Evolutionary conservation across 75 land plant species (phyloP).

Genomic region (Selaginella moellendorffii): DNA sequence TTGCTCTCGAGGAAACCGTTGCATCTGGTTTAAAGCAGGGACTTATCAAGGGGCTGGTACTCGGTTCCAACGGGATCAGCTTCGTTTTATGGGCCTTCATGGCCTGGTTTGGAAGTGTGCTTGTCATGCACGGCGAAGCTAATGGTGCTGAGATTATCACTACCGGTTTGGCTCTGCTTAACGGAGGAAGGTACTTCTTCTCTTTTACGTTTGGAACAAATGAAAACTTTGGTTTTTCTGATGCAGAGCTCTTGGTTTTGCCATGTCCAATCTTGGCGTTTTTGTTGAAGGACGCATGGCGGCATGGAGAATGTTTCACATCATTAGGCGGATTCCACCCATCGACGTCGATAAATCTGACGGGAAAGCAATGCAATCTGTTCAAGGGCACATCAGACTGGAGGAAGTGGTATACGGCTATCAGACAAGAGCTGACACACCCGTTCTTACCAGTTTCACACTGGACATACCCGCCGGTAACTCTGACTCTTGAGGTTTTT

Average conservation of each 20-base stretch:
- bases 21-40: slow-evolving; percentile 32
- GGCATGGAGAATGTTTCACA: background rate
- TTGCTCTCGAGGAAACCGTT: slow-evolving; percentile 26
- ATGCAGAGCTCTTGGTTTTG: background rate
- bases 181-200: background rate
- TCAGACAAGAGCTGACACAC: too few relatives aligned
- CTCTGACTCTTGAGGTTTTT: too few relatives aligned
- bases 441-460: too few relatives aligned
- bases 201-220: background rate
- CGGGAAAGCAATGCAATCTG: too few relatives aligned
- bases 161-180: background rate
- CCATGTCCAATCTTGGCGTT: background rate
- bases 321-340: background rate
- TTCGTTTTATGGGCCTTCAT: slow-evolving; percentile 73
- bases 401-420: too few relatives aligned
- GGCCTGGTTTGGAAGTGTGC: slow-evolving; percentile 21
- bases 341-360: background rate
- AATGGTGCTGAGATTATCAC: too few relatives aligned
- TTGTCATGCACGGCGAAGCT: background rate
- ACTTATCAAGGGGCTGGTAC: slow-evolving; percentile 32
- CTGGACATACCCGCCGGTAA: too few relatives aligned
- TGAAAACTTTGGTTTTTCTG: background rate
- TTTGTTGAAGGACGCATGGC: background rate
- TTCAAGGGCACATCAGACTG: too few relatives aligned
- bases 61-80: slow-evolving; percentile 44